Base-by-base conservation (phyloP, 202 grass and related monocot genomes). In the Hordeum pubiflorum region DNA sequence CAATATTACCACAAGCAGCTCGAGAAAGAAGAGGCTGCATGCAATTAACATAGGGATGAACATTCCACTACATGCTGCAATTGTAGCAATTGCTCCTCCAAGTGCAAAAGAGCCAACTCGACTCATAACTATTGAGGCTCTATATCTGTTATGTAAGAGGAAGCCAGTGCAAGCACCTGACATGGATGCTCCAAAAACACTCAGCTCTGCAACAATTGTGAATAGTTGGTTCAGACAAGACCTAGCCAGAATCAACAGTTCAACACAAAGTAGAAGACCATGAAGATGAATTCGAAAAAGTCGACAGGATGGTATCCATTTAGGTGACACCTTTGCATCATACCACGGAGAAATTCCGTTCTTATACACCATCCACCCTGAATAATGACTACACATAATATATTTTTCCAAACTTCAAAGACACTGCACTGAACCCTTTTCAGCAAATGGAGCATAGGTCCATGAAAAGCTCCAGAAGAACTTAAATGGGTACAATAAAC, bases 181-280 rank as follows among this genome's bases (percentile, higher is more conserved):
- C 89, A 98, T 93, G 44, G 96, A 95, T 76, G 89, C 86, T 95
- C 96, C 96, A 81, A 95, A 98, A 86, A 93, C 64, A 80, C 92
- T 84, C 31, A 93, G 78, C 68, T 98, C 96, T 98, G 75, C 38
- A 78, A 23, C 39, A 80, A 82, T 77, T 39, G 34, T 41, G 38
- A 82, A 80, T 79, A 74, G 11, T 10, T 40, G 58, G 63, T 67
- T 61, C 44, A 74, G 23, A 32, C 70, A 86, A n/a, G 79, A 44
- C n/a, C 32, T 70, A 14, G 69, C 34, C 26, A 69, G 11, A 79
- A 60, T 18, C 20, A 74, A 29, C 27, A 29, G 27, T 29, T 29
- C 27, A 29, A 73, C 20, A 59, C 36, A 5, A 55, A 64, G 10
- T 81, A 41, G 9, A 55, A 85, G 73, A 46, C 64, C 27, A 67